A percentile compares a stretch with the other conserved stretches of the same genome.
These are phyloP conservation scores for Reticulascus tulasneorum DNA, from an alignment of 2,329 filamentous ascomycete genomes.

Conservation along the genomic window DNA sequence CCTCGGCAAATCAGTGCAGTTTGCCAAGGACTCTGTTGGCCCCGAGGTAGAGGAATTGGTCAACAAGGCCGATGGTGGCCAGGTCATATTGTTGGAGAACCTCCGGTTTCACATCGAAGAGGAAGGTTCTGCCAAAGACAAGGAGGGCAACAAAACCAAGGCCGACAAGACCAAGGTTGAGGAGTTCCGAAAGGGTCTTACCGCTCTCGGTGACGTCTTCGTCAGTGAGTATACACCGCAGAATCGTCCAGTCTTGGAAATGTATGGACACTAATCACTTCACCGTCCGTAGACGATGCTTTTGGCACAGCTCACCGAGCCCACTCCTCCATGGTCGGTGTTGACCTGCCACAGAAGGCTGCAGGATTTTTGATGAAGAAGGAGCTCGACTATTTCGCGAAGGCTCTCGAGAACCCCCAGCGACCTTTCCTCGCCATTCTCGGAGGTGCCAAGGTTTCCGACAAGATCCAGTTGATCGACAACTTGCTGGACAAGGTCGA, in stretches of 20 bases:
- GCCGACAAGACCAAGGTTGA: conserved; percentile 90
- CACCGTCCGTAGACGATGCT: conserved; percentile 69
- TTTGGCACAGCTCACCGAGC: conserved; percentile 98
- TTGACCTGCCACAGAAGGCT: conserved; percentile 93
- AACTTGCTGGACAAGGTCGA: conserved; percentile 98
- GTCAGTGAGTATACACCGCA: conserved; percentile 65
- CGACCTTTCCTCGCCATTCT: conserved; percentile 98
- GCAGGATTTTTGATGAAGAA: conserved; percentile 99
- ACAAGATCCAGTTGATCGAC: conserved; percentile 99
- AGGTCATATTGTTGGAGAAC: conserved; percentile 93
- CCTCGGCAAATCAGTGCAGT: conserved; percentile 77
- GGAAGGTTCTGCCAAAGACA: conserved; percentile 93
- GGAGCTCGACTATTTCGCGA: conserved; percentile 98
- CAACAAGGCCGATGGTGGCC: conserved; percentile 73
- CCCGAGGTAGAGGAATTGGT: conserved; percentile 86
- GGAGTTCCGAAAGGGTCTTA: conserved; percentile 92
- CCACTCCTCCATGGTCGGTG: conserved; percentile 98
- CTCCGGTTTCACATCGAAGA: conserved; percentile 97
- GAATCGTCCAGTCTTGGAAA: not conserved
- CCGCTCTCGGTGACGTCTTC: conserved; percentile 90
- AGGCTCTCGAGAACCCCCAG: conserved; percentile 89
- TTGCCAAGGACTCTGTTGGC: conserved; percentile 88
- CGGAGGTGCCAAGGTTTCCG: conserved; percentile 95
- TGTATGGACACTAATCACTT: conserved; percentile 11
- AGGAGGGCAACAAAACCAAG: conserved; percentile 95